These are phyloP conservation scores for Pythium phragmiticola DNA, from an alignment of 352 stramenopile species.

Conservation along the genomic window DNA sequence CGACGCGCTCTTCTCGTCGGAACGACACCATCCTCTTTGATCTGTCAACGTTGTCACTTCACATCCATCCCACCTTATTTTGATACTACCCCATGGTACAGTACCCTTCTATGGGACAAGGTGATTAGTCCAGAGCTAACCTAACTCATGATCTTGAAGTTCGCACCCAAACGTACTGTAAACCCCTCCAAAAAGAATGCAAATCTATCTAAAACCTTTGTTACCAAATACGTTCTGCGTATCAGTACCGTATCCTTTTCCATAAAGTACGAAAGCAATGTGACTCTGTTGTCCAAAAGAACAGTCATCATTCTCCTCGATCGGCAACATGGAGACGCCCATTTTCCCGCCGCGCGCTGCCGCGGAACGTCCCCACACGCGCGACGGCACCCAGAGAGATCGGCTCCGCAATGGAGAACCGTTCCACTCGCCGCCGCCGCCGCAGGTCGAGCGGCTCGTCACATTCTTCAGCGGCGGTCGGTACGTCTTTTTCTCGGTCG, in stretches of 20 bases:
- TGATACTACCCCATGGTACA: not conserved
- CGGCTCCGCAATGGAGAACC: not conserved
- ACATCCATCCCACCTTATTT: not conserved
- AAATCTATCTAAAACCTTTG: not conserved
- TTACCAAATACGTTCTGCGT: not conserved
- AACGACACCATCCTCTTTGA: not conserved
- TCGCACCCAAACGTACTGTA: not conserved
- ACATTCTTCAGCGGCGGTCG: conserved; percentile 47
- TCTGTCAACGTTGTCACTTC: not conserved
- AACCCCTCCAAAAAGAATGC: too few species aligned
- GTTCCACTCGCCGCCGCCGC: not conserved
- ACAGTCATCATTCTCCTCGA: not conserved
- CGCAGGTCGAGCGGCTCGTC: conserved; percentile 34
- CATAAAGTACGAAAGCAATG: not conserved
- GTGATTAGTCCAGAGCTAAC: not conserved
- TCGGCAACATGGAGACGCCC: conserved; percentile 3
- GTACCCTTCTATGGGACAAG: not conserved
- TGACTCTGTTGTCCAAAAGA: not conserved
- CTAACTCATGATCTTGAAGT: conserved; percentile 1
- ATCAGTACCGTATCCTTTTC: not conserved
- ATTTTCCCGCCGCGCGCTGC: not conserved
- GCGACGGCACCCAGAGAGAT: not conserved
- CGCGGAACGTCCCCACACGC: not conserved
- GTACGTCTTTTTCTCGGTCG: conserved; percentile 65
- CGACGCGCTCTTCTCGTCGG: conserved; percentile 13